Evolutionary conservation across 1,139 yeast genomes (phyloP), one percentile per base, ranked within the genome.

Genomic region (Yamadazyma songkhlaensis): DNA sequence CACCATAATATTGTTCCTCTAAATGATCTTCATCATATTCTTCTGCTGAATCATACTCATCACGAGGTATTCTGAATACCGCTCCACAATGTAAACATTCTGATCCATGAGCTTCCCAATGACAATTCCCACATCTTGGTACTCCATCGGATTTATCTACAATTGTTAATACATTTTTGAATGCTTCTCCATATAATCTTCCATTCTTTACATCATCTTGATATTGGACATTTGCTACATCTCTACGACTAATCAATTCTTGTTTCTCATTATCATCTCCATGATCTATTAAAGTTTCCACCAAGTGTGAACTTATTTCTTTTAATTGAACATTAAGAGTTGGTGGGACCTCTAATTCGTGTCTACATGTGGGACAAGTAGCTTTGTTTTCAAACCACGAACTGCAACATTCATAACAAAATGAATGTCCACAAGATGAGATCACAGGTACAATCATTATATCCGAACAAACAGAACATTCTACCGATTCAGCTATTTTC

Each of bases 91-190:
- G 77, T 6, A 72, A 60, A 48, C 87, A 81, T 27, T 56, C 60
- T 4, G 67, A 59, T 0, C 83, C 82, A 44, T 68, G 73, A 3
- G 84, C 79, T 54, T 87, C 95, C 95, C 95, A 86, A 50, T 81
- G 87, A 55, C 96, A 87, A 39, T 75, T 72, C 2, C 87, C 79
- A 54, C 96, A 87, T 39, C 95, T 62, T 0, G 84, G 79, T 6
- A 87, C 89, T 2, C 90, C 92, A 54, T 87, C 96, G 20, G 80
- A 81, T 37, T 67, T 73, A 45, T 79, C 86, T 3, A 81, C 63
- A 15, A 74, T 55, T 0, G 81, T 79, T 25, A 69, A 57, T 1
- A 78, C 74, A 17, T 74, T 59, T 23, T 66, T 59, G 55, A 83
- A 83, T 6, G 73, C 54, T 24, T 67, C 70, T 1, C 72, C 76